A percentile compares a stretch with the other conserved stretches of the same genome.
Evolutionary conservation across 1,284 basidiomycete genomes (phyloP).

Genomic region (Sanguinoderma infundibulare): DNA sequence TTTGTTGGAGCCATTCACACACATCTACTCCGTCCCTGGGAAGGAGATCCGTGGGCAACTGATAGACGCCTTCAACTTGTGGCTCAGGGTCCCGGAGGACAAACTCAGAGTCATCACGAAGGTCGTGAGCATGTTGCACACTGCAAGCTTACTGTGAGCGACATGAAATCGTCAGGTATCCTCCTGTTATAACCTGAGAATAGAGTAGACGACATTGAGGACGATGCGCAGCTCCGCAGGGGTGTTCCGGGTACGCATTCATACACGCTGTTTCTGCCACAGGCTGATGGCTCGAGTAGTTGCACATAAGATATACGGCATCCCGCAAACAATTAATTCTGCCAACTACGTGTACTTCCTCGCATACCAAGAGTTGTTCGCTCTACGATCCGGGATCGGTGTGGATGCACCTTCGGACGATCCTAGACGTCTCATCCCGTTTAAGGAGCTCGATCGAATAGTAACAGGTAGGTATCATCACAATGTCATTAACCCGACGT

Average conservation of each 20-base stretch:
- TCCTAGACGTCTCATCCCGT: slow-evolving; percentile 36
- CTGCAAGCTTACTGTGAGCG: slow-evolving; percentile 87
- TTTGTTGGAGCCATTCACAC: slow-evolving; percentile 90
- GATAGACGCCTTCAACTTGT: slow-evolving; percentile 93
- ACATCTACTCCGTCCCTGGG: slow-evolving; percentile 86
- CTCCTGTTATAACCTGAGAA: slow-evolving; percentile 9
- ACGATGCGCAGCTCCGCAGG: slow-evolving; percentile 88
- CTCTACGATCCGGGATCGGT: slow-evolving; percentile 49
- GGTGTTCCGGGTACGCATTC: slow-evolving; percentile 76
- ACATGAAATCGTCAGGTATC: background rate
- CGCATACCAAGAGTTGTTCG: slow-evolving; percentile 79
- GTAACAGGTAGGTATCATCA: slow-evolving; percentile 66
- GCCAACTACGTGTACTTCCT: slow-evolving; percentile 98
- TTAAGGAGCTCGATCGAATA: slow-evolving; percentile 63
- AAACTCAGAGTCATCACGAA: slow-evolving; percentile 77
- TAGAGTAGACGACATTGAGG: slow-evolving; percentile 98
- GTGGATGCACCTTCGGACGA: slow-evolving; percentile 1
- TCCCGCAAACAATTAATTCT: slow-evolving; percentile 97
- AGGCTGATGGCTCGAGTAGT: slow-evolving; percentile 46
- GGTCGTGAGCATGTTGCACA: slow-evolving; percentile 94
- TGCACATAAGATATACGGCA: slow-evolving; percentile 93
- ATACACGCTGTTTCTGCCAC: background rate
- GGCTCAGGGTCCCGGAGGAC: slow-evolving; percentile 82
- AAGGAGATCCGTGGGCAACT: slow-evolving; percentile 92
- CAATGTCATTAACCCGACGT: too few species aligned